A percentile compares a stretch with the other conserved stretches of the same genome.
Evolutionary conservation across 768 basidiomycete species (phyloP).

Genomic region (Coprinellus micaceus): DNA sequence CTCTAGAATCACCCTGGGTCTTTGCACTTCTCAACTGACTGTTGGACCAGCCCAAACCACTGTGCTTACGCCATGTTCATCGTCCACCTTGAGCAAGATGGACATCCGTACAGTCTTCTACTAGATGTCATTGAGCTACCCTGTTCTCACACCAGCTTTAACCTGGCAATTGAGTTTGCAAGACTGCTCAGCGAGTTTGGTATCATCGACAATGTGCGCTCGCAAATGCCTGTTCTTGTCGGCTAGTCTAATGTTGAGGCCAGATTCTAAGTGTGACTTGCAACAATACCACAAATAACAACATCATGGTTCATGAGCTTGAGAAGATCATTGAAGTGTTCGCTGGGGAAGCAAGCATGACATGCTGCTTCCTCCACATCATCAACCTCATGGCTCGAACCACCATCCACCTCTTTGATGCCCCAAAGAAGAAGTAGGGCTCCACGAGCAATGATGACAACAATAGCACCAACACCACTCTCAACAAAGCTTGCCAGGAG

Average conservation of each 20-base stretch:
- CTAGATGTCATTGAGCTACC: slow-evolving; percentile 38
- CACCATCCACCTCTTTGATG: slow-evolving; percentile 31
- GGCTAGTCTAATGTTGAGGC: slow-evolving; percentile 28
- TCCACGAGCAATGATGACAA: background rate
- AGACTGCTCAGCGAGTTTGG: slow-evolving; percentile 20
- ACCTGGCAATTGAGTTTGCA: slow-evolving; percentile 30
- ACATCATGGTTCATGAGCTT: slow-evolving; percentile 29
- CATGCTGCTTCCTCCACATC: slow-evolving; percentile 36
- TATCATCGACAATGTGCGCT: background rate
- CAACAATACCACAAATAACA: slow-evolving; percentile 33
- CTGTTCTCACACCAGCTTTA: slow-evolving; percentile 29
- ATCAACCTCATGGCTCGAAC: slow-evolving; percentile 33
- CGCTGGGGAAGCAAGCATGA: slow-evolving; percentile 20
- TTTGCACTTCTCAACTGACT: slow-evolving; percentile 21
- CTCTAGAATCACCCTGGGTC: background rate
- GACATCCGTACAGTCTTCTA: slow-evolving; percentile 21
- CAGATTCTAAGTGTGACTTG: slow-evolving; percentile 30
- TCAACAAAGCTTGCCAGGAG: slow-evolving; percentile 7
- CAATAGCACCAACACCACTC: background rate
- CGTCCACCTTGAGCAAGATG: slow-evolving; percentile 30
- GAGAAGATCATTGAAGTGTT: slow-evolving; percentile 15
- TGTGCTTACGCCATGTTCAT: slow-evolving; percentile 26
- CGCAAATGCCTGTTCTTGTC: background rate
- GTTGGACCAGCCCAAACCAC: slow-evolving; percentile 37
- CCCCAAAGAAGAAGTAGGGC: slow-evolving; percentile 13